Evolutionary conservation across 495 filamentous ascomycete genomes (phyloP).

Genomic region (Penicillium canariense): DNA sequence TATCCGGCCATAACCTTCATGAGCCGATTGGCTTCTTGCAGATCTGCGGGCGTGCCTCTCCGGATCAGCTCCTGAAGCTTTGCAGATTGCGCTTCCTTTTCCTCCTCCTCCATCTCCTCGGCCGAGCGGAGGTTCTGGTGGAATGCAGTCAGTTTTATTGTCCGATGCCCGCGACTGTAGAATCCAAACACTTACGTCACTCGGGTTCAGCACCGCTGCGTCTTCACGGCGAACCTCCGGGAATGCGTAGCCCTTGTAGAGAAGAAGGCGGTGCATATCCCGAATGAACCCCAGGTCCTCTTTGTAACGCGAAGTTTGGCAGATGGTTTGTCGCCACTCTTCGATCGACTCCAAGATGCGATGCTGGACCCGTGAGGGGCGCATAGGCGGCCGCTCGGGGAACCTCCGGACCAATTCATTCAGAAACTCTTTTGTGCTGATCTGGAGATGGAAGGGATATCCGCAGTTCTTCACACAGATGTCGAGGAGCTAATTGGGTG

Average conservation of each 20-base stretch:
- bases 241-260: constrained; percentile 95
- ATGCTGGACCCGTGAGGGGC: constrained; percentile 81
- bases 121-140: constrained; percentile 86
- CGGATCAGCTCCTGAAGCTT: constrained; percentile 97
- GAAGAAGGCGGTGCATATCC: constrained; percentile 95
- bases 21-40: constrained; percentile 91
- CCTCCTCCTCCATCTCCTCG: constrained; percentile 98
- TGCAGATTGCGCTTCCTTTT: constrained; percentile 88
- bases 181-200: constrained; percentile 67
- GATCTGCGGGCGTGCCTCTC: constrained; percentile 82
- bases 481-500: constrained; percentile 71
- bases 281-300: constrained; percentile 94
- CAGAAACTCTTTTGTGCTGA: constrained; percentile 96
- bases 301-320: constrained; percentile 94
- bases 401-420: constrained; percentile 97
- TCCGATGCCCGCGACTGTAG: neutral
- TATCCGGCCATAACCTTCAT: constrained; percentile 99
- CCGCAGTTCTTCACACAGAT: constrained; percentile 99
- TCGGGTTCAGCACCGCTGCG: constrained; percentile 95
- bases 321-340: constrained; percentile 98
- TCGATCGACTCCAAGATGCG: constrained; percentile 96
- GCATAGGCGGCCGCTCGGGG: constrained; percentile 86
- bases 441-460: constrained; percentile 97
- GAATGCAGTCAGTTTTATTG: constrained; percentile 28
- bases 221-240: constrained; percentile 89